Percentiles rank a stretch among this genome's conserved stretches.
These are phyloP conservation scores for Ceratobasidium sp. DNA, from an alignment of 1,284 basidiomycete genomes.

Conservation along the genomic window DNA sequence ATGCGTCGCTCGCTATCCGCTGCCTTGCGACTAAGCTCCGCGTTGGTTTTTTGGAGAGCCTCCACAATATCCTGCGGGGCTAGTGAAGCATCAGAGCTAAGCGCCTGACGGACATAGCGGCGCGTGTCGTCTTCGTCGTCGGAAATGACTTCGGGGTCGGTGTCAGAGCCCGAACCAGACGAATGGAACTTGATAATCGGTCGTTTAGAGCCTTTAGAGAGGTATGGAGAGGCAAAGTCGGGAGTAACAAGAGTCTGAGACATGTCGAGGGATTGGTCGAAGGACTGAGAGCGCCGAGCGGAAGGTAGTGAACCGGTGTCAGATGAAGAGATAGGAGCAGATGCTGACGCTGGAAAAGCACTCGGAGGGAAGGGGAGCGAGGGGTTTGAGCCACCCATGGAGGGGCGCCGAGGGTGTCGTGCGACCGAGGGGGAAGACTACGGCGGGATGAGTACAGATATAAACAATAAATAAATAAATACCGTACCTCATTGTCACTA, in stretches of 20 bases:
- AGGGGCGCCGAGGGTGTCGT: constrained; percentile 69
- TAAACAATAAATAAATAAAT: neutral
- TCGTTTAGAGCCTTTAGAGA: constrained; percentile 16
- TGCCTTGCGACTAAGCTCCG: constrained; percentile 78
- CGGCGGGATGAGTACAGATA: constrained; percentile 1
- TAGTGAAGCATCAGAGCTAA: constrained; percentile 70
- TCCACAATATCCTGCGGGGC: constrained; percentile 73
- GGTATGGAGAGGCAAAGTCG: neutral
- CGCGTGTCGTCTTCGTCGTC: constrained; percentile 59
- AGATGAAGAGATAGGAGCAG: constrained; percentile 35
- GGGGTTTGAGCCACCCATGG: constrained; percentile 73
- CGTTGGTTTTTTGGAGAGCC: constrained; percentile 77
- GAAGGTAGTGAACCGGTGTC: constrained; percentile 40
- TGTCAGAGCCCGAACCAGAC: constrained; percentile 51
- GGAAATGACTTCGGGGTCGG: constrained; percentile 48
- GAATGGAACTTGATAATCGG: constrained; percentile 43
- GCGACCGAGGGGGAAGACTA: constrained; percentile 37
- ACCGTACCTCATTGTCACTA: constrained; percentile 41
- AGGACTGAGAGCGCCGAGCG: constrained; percentile 42
- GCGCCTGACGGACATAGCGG: constrained; percentile 59
- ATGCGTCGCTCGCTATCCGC: constrained; percentile 78
- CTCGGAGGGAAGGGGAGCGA: constrained; percentile 56
- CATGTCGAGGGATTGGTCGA: constrained; percentile 37
- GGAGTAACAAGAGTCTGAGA: constrained; percentile 37
- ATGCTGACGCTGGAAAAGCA: constrained; percentile 35